Evolutionary conservation across 2,329 filamentous ascomycete genomes (phyloP), one percentile per base, ranked within the genome.

Genomic region (Scortechinia acanthostroma): DNA sequence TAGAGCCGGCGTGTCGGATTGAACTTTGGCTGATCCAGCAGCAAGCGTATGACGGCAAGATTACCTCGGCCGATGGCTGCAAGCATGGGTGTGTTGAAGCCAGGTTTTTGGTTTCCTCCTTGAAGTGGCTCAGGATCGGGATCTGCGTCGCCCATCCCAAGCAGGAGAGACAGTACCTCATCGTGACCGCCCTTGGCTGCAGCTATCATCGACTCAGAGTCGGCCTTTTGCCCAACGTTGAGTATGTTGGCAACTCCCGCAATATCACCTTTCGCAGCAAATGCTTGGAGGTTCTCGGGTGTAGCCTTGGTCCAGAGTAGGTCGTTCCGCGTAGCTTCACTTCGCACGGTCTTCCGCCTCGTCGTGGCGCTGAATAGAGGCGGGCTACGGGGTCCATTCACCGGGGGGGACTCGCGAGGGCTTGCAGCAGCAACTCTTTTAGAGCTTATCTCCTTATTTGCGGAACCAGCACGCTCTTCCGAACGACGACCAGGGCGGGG

Each of bases 131-230:
- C 66, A 42, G 79, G 80, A 50, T 81, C 77, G 6, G 35, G 10
- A 33, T 54, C 49, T n/a, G 49, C 52, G 47, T 69, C 57, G 5
- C 70, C 71, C 56, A 74, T 73, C 17, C 69, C 71, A 42, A 74
- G 58, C 43, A 75, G 55, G 28, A 84, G 71, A 52, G 78, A 80
- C 45, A 86, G 66, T 22, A 84, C 76, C 52, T 82, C 80, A 50
- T 80, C 73, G 53, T 88, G 83, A 6, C 83, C 83, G 43, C 81
- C 84, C 61, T 80, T 80, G 42, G 83, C 82, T 22, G 84, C 84
- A 46, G 80, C 80, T 50, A 86, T 80, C 46, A 86, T 70, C 42
- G 81, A 80, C 44, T 77, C 75, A n/a, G 82, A 74, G 56, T 87
- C 83, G 30, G 57, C 54, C 54, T 47, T 21, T 50, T 52, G 19